Conservation (phyloP, 768 basidiomycete genomes). For the Lactarius hengduanensis region DNA sequence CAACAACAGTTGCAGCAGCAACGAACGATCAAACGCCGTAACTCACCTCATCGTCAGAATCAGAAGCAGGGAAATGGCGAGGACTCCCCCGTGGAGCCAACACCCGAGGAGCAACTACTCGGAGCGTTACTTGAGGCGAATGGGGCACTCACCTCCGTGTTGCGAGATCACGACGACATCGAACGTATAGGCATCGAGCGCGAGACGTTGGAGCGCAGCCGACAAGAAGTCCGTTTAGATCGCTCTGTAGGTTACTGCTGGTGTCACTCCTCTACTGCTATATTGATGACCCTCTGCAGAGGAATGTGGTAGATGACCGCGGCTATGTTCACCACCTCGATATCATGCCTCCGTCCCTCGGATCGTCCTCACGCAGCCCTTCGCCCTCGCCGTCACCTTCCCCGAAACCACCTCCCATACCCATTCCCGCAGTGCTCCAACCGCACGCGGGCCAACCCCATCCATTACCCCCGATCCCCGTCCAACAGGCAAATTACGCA, state of each 20-base stretch:
- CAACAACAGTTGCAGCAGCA: constrained; percentile 18
- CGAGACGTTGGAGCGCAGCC: constrained; percentile 66
- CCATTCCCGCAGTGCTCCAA: constrained; percentile 35
- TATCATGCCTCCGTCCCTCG: constrained; percentile 30
- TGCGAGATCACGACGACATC: constrained; percentile 77
- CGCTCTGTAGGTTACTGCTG: constrained; percentile 49
- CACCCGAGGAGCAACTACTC: constrained; percentile 73
- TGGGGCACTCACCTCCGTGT: constrained; percentile 61
- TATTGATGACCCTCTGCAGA: constrained; percentile 30
- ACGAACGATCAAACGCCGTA: constrained; percentile 15
- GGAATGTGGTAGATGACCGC: constrained; percentile 41
- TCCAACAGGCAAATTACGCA: constrained; percentile 29
- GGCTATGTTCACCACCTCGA: constrained; percentile 35
- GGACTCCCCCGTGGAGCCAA: constrained; percentile 43
- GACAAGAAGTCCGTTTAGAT: constrained; percentile 64
- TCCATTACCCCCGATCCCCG: constrained; percentile 40
- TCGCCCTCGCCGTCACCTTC: constrained; percentile 48
- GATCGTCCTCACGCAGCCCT: constrained; percentile 44
- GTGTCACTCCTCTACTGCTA: not conserved
- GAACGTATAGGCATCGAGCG: constrained; percentile 61
- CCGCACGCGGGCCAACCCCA: constrained; percentile 36
- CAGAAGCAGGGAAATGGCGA: constrained; percentile 19
- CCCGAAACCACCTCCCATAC: constrained; percentile 36
- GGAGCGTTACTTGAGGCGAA: constrained; percentile 73
- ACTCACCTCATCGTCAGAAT: constrained; percentile 11